phyloP scores from a whole-genome alignment of 2,329 filamentous ascomycete species.

The Cytospora mali region DNA sequence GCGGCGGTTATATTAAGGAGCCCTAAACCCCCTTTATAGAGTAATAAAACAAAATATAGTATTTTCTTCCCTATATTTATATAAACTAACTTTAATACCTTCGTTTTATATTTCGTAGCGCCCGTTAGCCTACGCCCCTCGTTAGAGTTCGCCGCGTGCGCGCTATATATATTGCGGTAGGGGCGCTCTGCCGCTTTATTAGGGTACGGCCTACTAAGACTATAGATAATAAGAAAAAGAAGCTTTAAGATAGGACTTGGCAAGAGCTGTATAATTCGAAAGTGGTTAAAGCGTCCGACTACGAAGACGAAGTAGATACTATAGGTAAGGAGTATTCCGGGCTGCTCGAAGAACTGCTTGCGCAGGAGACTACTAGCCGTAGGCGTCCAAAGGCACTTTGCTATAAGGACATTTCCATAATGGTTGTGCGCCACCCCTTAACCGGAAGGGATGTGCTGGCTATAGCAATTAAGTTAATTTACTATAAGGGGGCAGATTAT shows the following conservation, averaged over 20 bases:
- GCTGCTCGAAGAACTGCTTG: constrained; percentile 32
- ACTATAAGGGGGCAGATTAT: constrained; percentile 37
- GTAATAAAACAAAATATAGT: too few relatives aligned
- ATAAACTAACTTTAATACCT: too few relatives aligned
- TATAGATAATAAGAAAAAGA: constrained; percentile 35
- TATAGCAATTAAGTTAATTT: constrained; percentile 38
- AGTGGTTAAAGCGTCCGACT: constrained; percentile 19
- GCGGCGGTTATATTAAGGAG: too few relatives aligned
- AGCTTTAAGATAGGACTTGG: constrained; percentile 33
- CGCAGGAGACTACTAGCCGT: constrained; percentile 30
- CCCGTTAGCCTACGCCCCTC: too few relatives aligned
- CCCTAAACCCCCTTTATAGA: too few relatives aligned
- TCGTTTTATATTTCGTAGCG: too few relatives aligned
- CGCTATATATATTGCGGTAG: too few relatives aligned
- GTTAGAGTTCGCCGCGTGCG: too few relatives aligned
- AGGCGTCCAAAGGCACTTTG: constrained; percentile 35
- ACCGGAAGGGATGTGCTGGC: constrained; percentile 30
- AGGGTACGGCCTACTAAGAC: constrained; percentile 36
- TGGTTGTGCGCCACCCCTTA: constrained; percentile 34
- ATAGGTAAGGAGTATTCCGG: constrained; percentile 31
- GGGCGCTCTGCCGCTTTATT: too few relatives aligned
- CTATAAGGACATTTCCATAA: constrained; percentile 38
- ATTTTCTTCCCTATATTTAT: too few relatives aligned
- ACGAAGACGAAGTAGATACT: constrained; percentile 20
- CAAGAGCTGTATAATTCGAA: constrained; percentile 36